Evolutionary conservation across 208 protist species (phyloP), one percentile per base, ranked within the genome.

Genomic region (Wallacemonas sp.): DNA sequence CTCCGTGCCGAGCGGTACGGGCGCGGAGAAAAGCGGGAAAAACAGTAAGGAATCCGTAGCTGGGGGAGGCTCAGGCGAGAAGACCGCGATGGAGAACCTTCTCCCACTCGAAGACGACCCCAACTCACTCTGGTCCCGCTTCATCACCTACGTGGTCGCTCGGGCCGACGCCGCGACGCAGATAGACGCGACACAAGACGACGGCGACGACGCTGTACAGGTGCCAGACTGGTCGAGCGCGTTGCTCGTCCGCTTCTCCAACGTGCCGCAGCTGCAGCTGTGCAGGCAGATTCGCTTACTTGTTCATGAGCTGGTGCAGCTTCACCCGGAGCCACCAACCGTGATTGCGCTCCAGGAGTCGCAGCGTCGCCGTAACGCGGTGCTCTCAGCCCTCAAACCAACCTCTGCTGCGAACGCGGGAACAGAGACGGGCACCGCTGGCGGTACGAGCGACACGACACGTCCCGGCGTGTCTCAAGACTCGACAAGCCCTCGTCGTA

Each of bases 231-330:
- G 61, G 17, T 51, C 59, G 30, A n/a, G 59, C 17, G 44, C 55
- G 17, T 62, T 76, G 45, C 46, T 82, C 1, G 67, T 70, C 15
- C 76, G 66, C 55, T 69, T 83, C 49, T 83, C 72, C 24, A 83
- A 86, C 59, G 59, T 82, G 8, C 80, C 80, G n/a, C 76, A 77
- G 39, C 44, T 82, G 51, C 76, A 86, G 70, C 68, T 86, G 1
- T 83, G 76, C 53, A 68, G 80, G 2, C 80, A 86, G 62, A 62
- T 82, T 1, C 80, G 75, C 15, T 54, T 82, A 31, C 66, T 86
- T 34, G 51, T 76, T 45, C 56, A 53, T n/a, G 75, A 68, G 51
- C 63, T 86, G 47, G 45, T 51, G 2, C 44, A 34, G 15, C 38
- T 80, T 9, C 75, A 64, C 39, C 66, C 64, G 28, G 45, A 66